Evolutionary conservation across 2,329 filamentous ascomycete species (phyloP).

Genomic region (Diaporthe velutina): DNA sequence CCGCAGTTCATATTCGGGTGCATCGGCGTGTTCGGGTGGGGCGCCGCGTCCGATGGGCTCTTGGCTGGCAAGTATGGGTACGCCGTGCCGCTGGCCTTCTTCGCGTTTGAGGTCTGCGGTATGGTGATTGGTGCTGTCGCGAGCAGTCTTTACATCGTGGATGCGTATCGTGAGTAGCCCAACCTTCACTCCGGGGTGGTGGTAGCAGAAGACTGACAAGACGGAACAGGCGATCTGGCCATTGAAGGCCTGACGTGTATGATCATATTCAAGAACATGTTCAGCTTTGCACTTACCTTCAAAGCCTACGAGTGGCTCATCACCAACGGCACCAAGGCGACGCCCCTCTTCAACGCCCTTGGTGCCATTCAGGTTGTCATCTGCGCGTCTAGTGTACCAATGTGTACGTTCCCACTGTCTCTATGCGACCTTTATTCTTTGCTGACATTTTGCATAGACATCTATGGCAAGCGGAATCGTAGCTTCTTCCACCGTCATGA

Average conservation of each 20-base stretch:
- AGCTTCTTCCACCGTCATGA: constrained; percentile 83
- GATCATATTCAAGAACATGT: constrained; percentile 95
- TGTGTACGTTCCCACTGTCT: constrained; percentile 72
- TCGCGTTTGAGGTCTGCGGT: constrained; percentile 84
- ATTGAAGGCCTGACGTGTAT: constrained; percentile 92
- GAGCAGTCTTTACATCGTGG: constrained; percentile 88
- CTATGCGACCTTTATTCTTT: neutral
- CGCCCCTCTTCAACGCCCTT: constrained; percentile 74
- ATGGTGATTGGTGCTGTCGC: constrained; percentile 95
- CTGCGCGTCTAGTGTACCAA: constrained; percentile 80
- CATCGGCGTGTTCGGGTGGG: constrained; percentile 87
- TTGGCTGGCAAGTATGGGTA: constrained; percentile 71
- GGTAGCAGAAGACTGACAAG: constrained; percentile 36
- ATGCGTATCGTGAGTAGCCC: constrained; percentile 81
- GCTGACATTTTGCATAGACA: constrained; percentile 61
- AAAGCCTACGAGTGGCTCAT: constrained; percentile 88
- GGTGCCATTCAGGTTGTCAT: constrained; percentile 83
- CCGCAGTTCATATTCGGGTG: constrained; percentile 85
- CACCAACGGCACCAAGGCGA: constrained; percentile 68
- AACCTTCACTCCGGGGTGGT: neutral
- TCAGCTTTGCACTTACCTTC: constrained; percentile 88
- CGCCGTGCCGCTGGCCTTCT: constrained; percentile 83
- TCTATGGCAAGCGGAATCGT: constrained; percentile 83
- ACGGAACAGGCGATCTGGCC: constrained; percentile 75
- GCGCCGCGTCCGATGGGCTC: constrained; percentile 76